A percentile compares a stretch with the other conserved stretches of the same genome.
phyloP scores from a whole-genome alignment of 345 rosid species.

The Rhodamnia argentea region DNA sequence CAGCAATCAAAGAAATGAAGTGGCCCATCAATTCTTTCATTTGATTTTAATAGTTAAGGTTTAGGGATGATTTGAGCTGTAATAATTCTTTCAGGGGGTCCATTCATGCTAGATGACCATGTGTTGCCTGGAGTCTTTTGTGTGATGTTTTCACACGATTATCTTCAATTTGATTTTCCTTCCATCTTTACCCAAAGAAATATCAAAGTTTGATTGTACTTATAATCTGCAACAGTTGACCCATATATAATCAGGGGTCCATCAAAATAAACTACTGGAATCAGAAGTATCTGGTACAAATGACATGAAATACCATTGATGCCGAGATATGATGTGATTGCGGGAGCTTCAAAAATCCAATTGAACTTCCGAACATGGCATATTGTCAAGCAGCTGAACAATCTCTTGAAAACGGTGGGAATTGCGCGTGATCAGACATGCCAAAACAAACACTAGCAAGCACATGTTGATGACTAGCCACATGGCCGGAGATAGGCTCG shows the following conservation, averaged over 20 bases:
- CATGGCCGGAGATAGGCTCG: neutral
- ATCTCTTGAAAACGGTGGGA: neutral
- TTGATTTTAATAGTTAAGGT: neutral
- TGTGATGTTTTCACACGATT: neutral
- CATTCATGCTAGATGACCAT: neutral
- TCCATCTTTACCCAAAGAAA: neutral
- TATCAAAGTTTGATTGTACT: neutral
- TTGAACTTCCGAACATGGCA: neutral
- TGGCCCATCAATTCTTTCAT: neutral
- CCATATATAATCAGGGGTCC: neutral
- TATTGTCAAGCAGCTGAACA: accelerated
- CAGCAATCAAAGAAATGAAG: neutral
- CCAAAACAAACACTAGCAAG: neutral
- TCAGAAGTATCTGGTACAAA: neutral
- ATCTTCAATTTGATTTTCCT: neutral
- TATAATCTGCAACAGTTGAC: no score
- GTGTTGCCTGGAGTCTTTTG: neutral
- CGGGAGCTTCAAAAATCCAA: neutral
- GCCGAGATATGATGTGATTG: neutral
- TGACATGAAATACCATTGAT: neutral
- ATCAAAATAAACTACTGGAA: neutral
- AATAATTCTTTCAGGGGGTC: neutral
- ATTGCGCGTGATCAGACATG: neutral
- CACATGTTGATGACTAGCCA: neutral
- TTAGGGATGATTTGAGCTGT: neutral